These are phyloP conservation scores for Dipteronia sinensis DNA, from an alignment of 345 rosid species.

Conservation along the genomic window DNA sequence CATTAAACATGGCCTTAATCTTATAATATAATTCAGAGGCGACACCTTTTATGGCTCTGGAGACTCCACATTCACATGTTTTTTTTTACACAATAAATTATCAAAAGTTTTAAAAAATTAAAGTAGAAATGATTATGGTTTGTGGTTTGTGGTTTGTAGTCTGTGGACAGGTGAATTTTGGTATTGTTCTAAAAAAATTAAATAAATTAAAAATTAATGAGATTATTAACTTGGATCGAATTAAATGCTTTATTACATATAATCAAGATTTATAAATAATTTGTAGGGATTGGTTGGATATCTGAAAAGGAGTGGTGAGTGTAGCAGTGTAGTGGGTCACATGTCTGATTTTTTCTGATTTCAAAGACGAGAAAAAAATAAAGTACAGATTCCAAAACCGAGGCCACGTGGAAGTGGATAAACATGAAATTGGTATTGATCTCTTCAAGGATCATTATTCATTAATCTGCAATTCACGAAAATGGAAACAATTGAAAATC, in stretches of 20 bases:
- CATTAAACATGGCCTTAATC: not conserved
- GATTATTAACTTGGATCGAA: too few relatives aligned
- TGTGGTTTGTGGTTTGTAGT: not conserved
- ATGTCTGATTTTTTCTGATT: not conserved
- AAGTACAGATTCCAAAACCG: conserved; percentile 5
- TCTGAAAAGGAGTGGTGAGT: not conserved
- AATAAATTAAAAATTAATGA: too few relatives aligned
- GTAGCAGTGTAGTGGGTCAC: not conserved
- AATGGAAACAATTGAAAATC: not conserved
- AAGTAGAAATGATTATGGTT: not conserved
- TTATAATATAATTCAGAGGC: not conserved
- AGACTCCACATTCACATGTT: not conserved
- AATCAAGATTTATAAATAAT: too few relatives aligned
- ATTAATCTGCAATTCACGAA: not conserved
- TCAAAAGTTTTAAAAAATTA: not conserved
- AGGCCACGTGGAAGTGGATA: conserved; percentile 7
- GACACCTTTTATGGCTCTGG: conserved; percentile 17
- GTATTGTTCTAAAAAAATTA: too few relatives aligned
- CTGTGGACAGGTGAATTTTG: too few relatives aligned
- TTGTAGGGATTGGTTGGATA: not conserved
- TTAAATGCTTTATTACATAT: too few relatives aligned
- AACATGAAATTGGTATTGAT: not conserved
- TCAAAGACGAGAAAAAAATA: not conserved
- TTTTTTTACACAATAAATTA: not conserved
- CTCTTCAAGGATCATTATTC: not conserved